Evolutionary conservation across 805 yeast species (phyloP), one percentile per base, ranked within the genome.

Genomic region (Yarrowia phangngaensis): DNA sequence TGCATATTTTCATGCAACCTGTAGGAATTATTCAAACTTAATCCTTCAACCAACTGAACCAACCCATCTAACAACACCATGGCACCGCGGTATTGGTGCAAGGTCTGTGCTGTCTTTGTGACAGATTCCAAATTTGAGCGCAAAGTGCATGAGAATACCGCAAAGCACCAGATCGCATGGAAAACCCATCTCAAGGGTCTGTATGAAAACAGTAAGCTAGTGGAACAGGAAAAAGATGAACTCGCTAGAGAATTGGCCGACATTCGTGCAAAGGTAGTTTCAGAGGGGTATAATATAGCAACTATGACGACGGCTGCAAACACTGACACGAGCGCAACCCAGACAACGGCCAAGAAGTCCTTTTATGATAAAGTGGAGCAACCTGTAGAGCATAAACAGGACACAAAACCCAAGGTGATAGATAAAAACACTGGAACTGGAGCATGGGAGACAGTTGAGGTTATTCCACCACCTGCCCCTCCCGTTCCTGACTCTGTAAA

Each of bases 141-240:
- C 52, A 60, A 47, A 53, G 50, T 19, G 47, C 52, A 28, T 38
- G 45, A 38, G 8, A 28, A 38, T 9, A 26, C 52, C 49, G 53
- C 36, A 15, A 54, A 23, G 14, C 54, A 35, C 20, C 20, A 27
- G 36, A 16, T 19, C 20, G 32, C 20, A 20, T 52, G 36, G 48
- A 48, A n/a, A 54, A 35, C 4, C 52, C 58, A 19, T 56, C 52
- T 19, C 47, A 46, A 20, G 19, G 33, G 20, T 20, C 36, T 38
- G 19, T 27, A 38, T 7, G 24, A 38, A 7, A 3, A 19, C 23
- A 27, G 32, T 19, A 38, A 27, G 13, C 32, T 26, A 13, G 45
- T 26, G 11, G 9, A 8, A 4, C 11, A 8, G 14, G 24, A 38
- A 13, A 27, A 19, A n/a, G 45, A 38, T 26, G 45, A 38, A 19